Base-by-base conservation (phyloP, 1,284 basidiomycete genomes). In the Cryptococcus sp. region DNA sequence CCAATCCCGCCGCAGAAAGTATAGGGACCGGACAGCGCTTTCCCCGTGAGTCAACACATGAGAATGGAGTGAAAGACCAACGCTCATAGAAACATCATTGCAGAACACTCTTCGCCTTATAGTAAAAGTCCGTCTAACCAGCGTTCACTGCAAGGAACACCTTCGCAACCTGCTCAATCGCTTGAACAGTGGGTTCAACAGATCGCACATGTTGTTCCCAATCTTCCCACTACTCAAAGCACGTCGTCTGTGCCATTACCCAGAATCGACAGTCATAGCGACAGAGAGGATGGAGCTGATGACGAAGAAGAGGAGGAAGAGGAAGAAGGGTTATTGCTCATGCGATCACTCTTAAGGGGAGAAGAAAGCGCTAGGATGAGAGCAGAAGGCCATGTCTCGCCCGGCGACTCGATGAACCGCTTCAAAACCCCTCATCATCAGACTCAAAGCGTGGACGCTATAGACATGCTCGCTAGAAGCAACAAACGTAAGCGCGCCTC, bases 141-240 rank as follows among this genome's bases (percentile, higher is more conserved):
- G 29, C 29, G 29, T 2, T 34, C 29, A 10, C 29, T 34, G 29
- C 8, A 34, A 2, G 29, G 29, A 10, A 34, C 29, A 10, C 29
- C 29, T 34, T 34, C 29, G 20, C 37, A 51, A 26, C 50, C 26
- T 6, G 23, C 40, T 38, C 22, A 22, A 16, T 52, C 55, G 10
- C 39, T 57, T 8, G 55, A 57, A 49, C 55, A 57, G 49, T 57
- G 55, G 55, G 55, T 57, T 1, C 45, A 57, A 25, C 50, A 52
- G 40, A 41, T 57, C 5, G 19, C 47, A 6, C 16, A 25, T 3
- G 17, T 34, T 8, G 19, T 19, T 13, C n/a, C 47, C 22, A 29
- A 17, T 38, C 47, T n/a, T 38, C 34, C 23, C 23, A 19, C 29
- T 49, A n/a, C 25, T 20, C 16, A 44, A 19, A n/a, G 41, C 41